phyloP scores from a whole-genome alignment of 768 basidiomycete species.

The Trametes maxima region DNA sequence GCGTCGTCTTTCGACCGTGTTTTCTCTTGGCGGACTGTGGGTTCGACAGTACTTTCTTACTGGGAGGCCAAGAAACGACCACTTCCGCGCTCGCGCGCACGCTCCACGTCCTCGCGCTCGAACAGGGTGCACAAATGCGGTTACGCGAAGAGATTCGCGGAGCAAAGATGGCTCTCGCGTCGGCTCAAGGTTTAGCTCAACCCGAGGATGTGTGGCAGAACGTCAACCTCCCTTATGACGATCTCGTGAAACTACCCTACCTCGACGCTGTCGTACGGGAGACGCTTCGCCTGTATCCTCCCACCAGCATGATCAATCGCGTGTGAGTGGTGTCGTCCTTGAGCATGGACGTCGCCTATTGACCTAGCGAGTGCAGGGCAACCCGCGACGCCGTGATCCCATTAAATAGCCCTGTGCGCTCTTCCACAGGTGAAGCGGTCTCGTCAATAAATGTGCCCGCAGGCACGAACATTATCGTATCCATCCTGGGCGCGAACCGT shows the following conservation, averaged over 20 bases:
- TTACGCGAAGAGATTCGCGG: slow-evolving; percentile 37
- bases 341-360: background rate
- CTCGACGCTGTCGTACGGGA: slow-evolving; percentile 49
- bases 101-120: slow-evolving; percentile 36
- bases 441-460: slow-evolving; percentile 46
- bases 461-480: slow-evolving; percentile 46
- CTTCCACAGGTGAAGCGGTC: slow-evolving; percentile 40
- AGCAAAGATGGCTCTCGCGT: slow-evolving; percentile 30
- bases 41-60: slow-evolving; percentile 36
- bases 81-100: slow-evolving; percentile 37
- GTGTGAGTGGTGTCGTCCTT: slow-evolving; percentile 28
- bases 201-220: slow-evolving; percentile 30
- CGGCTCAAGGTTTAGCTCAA: background rate
- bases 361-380: slow-evolving; percentile 26
- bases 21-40: background rate
- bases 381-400: slow-evolving; percentile 59
- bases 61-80: slow-evolving; percentile 36
- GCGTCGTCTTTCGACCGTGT: background rate
- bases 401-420: slow-evolving; percentile 47
- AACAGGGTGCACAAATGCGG: slow-evolving; percentile 35
- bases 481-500: slow-evolving; percentile 50
- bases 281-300: slow-evolving; percentile 44
- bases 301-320: slow-evolving; percentile 34
- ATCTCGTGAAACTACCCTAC: slow-evolving; percentile 45
- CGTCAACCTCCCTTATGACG: slow-evolving; percentile 40